Conservation (phyloP, 768 basidiomycete species). For the Crassisporium funariophilum region DNA sequence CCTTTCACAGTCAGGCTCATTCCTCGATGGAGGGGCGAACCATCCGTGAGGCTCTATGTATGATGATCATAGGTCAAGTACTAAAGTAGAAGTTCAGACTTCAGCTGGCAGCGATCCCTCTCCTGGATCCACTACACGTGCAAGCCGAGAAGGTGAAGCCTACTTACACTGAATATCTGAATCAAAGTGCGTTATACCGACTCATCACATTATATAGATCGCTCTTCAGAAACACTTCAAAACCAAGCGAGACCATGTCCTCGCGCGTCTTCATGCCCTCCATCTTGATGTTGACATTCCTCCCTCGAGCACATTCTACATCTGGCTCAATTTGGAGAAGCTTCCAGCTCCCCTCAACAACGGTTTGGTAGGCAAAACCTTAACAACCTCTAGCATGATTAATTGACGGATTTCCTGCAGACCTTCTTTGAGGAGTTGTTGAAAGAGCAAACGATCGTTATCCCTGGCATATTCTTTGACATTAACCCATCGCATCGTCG, state of each 20-base stretch:
- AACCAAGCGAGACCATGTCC: constrained; percentile 86
- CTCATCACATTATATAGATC: constrained; percentile 37
- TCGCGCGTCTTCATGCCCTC: constrained; percentile 76
- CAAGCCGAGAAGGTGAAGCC: constrained; percentile 66
- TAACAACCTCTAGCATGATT: background rate
- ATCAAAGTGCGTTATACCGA: too few species aligned
- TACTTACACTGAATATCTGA: too few species aligned
- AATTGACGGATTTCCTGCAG: constrained; percentile 28
- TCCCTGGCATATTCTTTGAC: constrained; percentile 90
- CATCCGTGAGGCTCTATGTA: constrained; percentile 65
- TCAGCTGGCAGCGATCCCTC: constrained; percentile 85
- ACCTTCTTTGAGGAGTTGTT: constrained; percentile 95
- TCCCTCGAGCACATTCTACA: constrained; percentile 87
- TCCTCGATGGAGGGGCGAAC: constrained; percentile 93
- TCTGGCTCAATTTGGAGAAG: constrained; percentile 86
- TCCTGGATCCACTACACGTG: constrained; percentile 75
- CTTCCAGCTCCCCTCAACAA: constrained; percentile 85
- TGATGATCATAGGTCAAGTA: background rate
- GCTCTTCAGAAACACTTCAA: constrained; percentile 92
- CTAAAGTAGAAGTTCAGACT: constrained; percentile 45
- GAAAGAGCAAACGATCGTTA: constrained; percentile 88
- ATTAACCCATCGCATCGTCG: constrained; percentile 82
- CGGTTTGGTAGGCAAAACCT: constrained; percentile 58
- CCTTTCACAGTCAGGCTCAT: constrained; percentile 90
- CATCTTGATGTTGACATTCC: constrained; percentile 77